Percentiles rank a stretch among this genome's conserved stretches.
These are phyloP conservation scores for Bretschneidera sinensis DNA, from an alignment of 345 rosid genomes.

Conservation along the genomic window DNA sequence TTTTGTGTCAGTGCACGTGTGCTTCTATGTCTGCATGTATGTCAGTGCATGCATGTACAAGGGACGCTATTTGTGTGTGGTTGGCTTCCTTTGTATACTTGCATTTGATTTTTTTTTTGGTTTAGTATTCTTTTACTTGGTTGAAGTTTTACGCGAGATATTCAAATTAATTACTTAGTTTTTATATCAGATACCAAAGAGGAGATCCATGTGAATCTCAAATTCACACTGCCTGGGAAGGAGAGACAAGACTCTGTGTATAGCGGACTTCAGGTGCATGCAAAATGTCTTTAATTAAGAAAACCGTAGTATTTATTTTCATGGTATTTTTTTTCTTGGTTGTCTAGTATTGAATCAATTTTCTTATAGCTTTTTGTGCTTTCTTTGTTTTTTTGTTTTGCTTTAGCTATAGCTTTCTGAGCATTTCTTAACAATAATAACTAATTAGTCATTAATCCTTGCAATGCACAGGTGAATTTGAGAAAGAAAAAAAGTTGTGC, in stretches of 20 bases:
- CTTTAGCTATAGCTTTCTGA: no score
- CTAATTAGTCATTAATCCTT: background rate
- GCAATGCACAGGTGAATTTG: no score
- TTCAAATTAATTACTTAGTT: slow-evolving; percentile 13
- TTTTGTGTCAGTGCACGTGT: background rate
- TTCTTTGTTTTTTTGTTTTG: no score
- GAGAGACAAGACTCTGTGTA: slow-evolving; percentile 96
- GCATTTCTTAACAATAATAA: background rate
- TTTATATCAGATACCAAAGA: slow-evolving; percentile 47
- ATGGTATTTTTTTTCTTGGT: background rate
- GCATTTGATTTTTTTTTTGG: background rate
- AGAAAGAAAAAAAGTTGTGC: no score
- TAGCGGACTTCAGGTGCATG: slow-evolving; percentile 79
- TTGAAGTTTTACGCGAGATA: slow-evolving; percentile 4
- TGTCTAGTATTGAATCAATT: no score
- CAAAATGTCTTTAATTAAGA: background rate
- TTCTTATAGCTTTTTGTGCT: background rate
- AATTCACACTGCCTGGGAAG: slow-evolving; percentile 83
- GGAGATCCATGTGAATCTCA: slow-evolving; percentile 49
- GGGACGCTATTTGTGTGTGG: background rate
- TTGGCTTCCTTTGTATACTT: background rate
- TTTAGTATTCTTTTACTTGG: slow-evolving; percentile 1
- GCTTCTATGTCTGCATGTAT: background rate
- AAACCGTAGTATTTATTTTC: background rate
- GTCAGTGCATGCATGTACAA: background rate